These are phyloP conservation scores for Neofusicoccum sp. DNA, from an alignment of 2,329 filamentous ascomycete species.

Conservation along the genomic window DNA sequence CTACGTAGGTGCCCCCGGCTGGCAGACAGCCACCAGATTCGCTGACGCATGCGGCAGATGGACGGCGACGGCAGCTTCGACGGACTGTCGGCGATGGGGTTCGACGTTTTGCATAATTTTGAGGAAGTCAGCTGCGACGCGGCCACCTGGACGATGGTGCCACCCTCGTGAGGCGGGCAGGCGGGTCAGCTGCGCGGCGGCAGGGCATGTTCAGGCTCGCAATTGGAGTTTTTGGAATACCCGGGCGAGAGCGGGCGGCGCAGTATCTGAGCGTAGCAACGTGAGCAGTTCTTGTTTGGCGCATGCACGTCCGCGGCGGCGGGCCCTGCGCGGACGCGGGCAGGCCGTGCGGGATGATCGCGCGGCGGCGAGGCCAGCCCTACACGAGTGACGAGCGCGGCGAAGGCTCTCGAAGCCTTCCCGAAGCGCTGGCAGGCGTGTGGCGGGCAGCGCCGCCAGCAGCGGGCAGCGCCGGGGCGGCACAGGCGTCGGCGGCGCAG, in stretches of 20 bases:
- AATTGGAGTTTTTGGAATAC: slow-evolving; percentile 22
- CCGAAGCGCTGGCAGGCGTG: neutral
- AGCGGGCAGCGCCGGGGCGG: neutral
- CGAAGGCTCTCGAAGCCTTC: slow-evolving; percentile 12
- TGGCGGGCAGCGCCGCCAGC: neutral
- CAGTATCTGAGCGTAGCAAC: neutral
- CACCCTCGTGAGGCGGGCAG: slow-evolving; percentile 35
- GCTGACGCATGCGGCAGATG: slow-evolving; percentile 48
- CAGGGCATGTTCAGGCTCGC: neutral
- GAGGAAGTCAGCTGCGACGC: slow-evolving; percentile 75
- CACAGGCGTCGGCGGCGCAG: neutral
- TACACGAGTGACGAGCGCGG: neutral
- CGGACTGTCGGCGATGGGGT: slow-evolving; percentile 74
- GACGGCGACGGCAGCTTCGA: slow-evolving; percentile 71
- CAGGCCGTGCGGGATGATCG: neutral
- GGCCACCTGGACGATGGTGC: slow-evolving; percentile 59
- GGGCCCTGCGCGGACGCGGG: neutral
- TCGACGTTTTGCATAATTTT: slow-evolving; percentile 73
- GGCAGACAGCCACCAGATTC: slow-evolving; percentile 27
- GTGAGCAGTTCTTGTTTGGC: neutral
- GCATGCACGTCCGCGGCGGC: neutral
- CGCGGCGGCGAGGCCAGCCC: neutral
- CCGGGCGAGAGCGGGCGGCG: slow-evolving; percentile 19
- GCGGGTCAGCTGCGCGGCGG: neutral
- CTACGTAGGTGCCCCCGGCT: slow-evolving; percentile 61